phyloP scores from a whole-genome alignment of 2,329 filamentous ascomycete species.

The Cytospora schulzeri region DNA sequence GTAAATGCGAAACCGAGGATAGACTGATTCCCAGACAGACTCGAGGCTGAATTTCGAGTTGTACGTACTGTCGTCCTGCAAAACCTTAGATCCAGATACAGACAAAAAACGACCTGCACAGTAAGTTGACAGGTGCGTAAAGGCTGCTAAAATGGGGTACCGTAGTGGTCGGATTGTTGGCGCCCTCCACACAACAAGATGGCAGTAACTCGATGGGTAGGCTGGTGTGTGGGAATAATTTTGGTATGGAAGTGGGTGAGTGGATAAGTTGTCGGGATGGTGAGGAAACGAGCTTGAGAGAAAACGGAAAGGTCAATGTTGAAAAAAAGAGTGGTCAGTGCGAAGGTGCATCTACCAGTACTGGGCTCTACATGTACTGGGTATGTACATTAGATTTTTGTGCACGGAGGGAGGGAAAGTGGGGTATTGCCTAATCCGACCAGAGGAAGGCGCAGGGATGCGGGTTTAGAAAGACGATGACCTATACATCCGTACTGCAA shows the following conservation, averaged over 20 bases:
- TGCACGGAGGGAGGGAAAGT: constrained; percentile 17
- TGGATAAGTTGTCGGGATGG: constrained; percentile 12
- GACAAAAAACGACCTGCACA: neutral
- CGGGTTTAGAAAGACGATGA: neutral
- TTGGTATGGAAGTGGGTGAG: constrained; percentile 13
- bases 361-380: neutral
- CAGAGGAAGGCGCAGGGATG: constrained; percentile 12
- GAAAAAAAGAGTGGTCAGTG: constrained; percentile 13
- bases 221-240: constrained; percentile 2
- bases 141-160: neutral
- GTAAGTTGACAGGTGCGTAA: neutral
- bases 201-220: constrained; percentile 5
- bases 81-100: neutral
- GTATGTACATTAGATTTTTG: constrained; percentile 19
- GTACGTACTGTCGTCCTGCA: neutral
- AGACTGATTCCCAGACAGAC: neutral
- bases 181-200: constrained; percentile 9
- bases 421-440: constrained; percentile 20
- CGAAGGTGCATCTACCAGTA: neutral
- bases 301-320: constrained; percentile 25
- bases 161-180: constrained; percentile 10
- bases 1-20: neutral
- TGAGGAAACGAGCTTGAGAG: constrained; percentile 11
- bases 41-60: neutral
- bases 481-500: neutral